Conservation (phyloP, 1,284 basidiomycete genomes). For the Ustilago bromivora region DNA sequence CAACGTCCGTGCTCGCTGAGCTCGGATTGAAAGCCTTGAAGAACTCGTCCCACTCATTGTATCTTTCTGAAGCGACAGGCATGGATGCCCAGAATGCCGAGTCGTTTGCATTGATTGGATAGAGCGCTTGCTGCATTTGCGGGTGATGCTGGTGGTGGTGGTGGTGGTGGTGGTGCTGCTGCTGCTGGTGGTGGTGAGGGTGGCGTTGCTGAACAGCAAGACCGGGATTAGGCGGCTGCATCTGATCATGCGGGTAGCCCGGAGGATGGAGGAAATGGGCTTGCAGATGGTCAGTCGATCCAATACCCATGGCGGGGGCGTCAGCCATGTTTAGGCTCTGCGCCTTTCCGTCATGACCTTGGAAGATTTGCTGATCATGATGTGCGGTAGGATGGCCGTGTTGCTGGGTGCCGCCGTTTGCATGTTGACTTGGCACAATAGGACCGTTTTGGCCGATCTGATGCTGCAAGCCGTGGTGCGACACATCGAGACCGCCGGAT, state of each 20-base stretch:
- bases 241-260: conserved; percentile 1
- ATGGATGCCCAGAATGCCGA: conserved; percentile 42
- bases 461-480: not conserved
- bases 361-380: not conserved
- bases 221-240: conserved; percentile 6
- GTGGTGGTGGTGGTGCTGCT: not conserved
- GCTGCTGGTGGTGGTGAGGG: conserved; percentile 1
- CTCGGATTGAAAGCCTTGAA: conserved; percentile 31
- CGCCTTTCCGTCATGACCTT: not conserved
- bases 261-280: conserved; percentile 3
- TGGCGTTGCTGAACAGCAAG: not conserved
- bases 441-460: not conserved
- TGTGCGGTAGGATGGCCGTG: not conserved
- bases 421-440: not conserved
- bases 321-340: not conserved
- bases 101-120: conserved; percentile 42
- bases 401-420: not conserved
- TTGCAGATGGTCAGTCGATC: conserved; percentile 1
- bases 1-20: conserved; percentile 2
- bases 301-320: not conserved
- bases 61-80: conserved; percentile 43
- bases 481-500: not conserved
- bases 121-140: conserved; percentile 11
- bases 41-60: conserved; percentile 46
- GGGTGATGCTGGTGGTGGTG: conserved; percentile 17